Base-by-base conservation (phyloP, 2,329 filamentous ascomycete genomes). In the Dactylellina cionopaga region DNA sequence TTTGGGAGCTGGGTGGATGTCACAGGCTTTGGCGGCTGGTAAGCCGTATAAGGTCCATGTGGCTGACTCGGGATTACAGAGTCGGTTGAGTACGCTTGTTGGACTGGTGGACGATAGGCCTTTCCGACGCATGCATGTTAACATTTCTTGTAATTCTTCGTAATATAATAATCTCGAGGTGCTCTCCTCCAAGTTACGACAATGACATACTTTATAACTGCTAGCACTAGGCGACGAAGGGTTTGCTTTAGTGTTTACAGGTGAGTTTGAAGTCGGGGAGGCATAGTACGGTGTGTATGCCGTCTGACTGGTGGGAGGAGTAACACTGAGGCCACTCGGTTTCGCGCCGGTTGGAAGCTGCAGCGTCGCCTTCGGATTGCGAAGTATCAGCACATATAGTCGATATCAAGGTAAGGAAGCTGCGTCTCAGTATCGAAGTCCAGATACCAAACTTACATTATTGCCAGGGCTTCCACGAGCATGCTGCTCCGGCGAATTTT, bases 11-110 rank as follows among this genome's bases (percentile, higher is more conserved):
- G 68, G n/a, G 68, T 72, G 13, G 68, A 47, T 24, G 68, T 72
- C 25, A 72, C 59, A 25, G 68, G 68, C 35, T 72, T 72, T 37
- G 68, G 59, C 13, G 68, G 68, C 24, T 72, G 68, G 24, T 72
- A 72, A 27, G 68, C 68, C 9, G 68, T 72, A 39, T 72, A 72
- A 3, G 68, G 68, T 10, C 68, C 68, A 46, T 72, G 68, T n/a
- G 68, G 68, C 33, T 72, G 68, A 27, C 39, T 72, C n/a, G 68
- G 68, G 27, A 72, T 72, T 29, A 72, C 59, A 39, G 68, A 72
- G 17, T 72, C 68, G 24, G 68, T 72, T n/a, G 68, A 72, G 13
- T 72, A 72, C 27, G 68, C 68, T 41, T 72, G 68, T 24, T 72
- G 68, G n/a, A 72, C 68, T 13, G 68, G 68, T 10, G 68, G 68